Evolutionary conservation across 1,139 yeast genomes (phyloP), one percentile per base, ranked within the genome.

Genomic region (Pichia sp.): DNA sequence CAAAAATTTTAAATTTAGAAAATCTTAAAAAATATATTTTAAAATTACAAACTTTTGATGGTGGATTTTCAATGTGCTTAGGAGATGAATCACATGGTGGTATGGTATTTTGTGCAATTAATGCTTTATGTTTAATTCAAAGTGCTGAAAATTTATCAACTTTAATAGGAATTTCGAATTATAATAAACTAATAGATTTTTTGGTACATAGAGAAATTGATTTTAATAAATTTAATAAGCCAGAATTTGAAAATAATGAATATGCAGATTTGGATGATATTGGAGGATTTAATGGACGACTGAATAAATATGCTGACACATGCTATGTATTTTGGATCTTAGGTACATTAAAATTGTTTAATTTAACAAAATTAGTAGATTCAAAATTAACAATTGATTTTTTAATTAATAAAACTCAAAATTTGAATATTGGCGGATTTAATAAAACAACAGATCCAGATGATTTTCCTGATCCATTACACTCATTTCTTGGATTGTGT

Each of bases 321-420:
- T 92, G 98, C 65, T 92, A 92, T 62, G 77, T 87, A 8, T 92
- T 90, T 74, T 92, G 98, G 98, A 76, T 80, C 40, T 62, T 80
- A 9, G 94, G 78, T 2, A 70, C 87, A 9, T 65, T 89, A 48
- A 60, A 61, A 2, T 51, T 82, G 39, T 62, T 81, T 30, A 59
- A 57, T 20, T 41, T 45, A 1, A 62, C 51, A 3, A 49, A 55
- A 0, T 59, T 78, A 20, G 57, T 76, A 1, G 71, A 81, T 46
- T 41, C 55, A 1, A 58, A 59, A 0, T 59, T 61, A 4, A 73
- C 76, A 2, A 56, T 60, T 7, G 53, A 60, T 4, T 89, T 73
- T 56, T 64, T 92, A 25, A 56, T 85, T n/a, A 53, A 63, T 1
- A 61, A 66, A 25, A 82, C 94, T 1, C 95, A 87, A 58, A 78